A percentile compares a stretch with the other conserved stretches of the same genome.
Conservation (phyloP, 768 basidiomycete species). For the Termitomyces sp. region DNA sequence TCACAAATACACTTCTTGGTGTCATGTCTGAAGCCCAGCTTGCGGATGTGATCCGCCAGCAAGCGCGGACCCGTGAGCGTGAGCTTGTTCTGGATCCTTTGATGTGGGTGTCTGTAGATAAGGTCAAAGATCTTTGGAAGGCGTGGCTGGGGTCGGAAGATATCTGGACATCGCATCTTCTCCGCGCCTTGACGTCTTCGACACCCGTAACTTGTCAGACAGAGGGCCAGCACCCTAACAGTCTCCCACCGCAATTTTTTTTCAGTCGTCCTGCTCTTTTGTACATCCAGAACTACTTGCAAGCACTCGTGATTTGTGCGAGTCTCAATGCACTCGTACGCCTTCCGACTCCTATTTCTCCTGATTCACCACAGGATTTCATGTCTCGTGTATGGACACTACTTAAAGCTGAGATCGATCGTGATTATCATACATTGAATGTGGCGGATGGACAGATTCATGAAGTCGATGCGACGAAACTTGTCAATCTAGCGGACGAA, state of each 20-base stretch:
- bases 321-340: conserved; percentile 52
- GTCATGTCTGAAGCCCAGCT: conserved; percentile 63
- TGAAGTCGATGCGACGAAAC: conserved; percentile 33
- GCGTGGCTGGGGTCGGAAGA: conserved; percentile 2
- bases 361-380: conserved; percentile 29
- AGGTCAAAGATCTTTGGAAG: conserved; percentile 4
- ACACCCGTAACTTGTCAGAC: conserved; percentile 32
- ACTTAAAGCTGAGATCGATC: conserved; percentile 50
- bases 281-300: conserved; percentile 62
- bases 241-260: conserved; percentile 62
- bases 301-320: conserved; percentile 64
- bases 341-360: conserved; percentile 14
- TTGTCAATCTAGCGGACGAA: conserved; percentile 70
- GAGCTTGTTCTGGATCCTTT: conserved; percentile 44
- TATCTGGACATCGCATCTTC: conserved; percentile 43
- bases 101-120: conserved; percentile 29
- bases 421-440: conserved; percentile 14
- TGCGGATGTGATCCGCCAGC: conserved; percentile 36
- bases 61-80: conserved; percentile 52
- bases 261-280: conserved; percentile 49
- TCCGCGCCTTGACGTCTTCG: conserved; percentile 36
- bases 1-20: conserved; percentile 60
- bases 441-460: neutral
- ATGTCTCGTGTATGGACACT: conserved; percentile 61
- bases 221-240: conserved; percentile 28